Evolutionary conservation across 768 basidiomycete species (phyloP), one percentile per base, ranked within the genome.

Genomic region (Pleurotus sapidus): DNA sequence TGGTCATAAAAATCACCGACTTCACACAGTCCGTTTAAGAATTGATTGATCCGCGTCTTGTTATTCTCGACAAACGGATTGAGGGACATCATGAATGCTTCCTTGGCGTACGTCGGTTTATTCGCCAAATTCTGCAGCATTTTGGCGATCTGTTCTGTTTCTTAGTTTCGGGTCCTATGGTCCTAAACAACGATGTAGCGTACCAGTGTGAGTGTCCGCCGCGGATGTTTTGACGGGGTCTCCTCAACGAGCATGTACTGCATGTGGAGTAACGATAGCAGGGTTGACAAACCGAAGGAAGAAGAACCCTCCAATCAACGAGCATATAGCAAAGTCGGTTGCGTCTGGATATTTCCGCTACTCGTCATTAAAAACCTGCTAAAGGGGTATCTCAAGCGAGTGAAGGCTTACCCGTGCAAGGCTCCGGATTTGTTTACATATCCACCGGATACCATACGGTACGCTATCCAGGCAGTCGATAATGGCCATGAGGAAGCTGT

Each of bases 201-300:
- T 54, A 81, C 81, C 68, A 99, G 78, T 4, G 96, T 99, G 66
- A 99, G 77, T 9, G 96, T 99, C 67, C 96, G 84, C 50, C 96
- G 81, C 27, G 96, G 96, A 69, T 98, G 95, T 71, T 98, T 98
- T 7, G 96, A 95, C 0, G 96, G 96, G 9, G 95, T 91, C 48
- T 90, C 92, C 68, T 98, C 95, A 20, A 99, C 97, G 50, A 99
- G 83, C 96, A 99, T 99, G 71, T 98, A 98, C n/a, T 34, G 96
- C 96, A 68, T 99, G 96, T 0, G 96, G 96, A 0, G 96, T 99
- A 59, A 99, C 96, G 56, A 99, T 93, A 1, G 96, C 96, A 3
- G 96, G 96, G 66, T 99, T 99, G 76, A 99, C 98, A 76, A 98
- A 99, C 17, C 96, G 91, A 58, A 99, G 86, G 83, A 99, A 99